A percentile compares a stretch with the other conserved stretches of the same genome.
phyloP scores from a whole-genome alignment of 441 rosid genomes.

The Gossypium laxum region DNA sequence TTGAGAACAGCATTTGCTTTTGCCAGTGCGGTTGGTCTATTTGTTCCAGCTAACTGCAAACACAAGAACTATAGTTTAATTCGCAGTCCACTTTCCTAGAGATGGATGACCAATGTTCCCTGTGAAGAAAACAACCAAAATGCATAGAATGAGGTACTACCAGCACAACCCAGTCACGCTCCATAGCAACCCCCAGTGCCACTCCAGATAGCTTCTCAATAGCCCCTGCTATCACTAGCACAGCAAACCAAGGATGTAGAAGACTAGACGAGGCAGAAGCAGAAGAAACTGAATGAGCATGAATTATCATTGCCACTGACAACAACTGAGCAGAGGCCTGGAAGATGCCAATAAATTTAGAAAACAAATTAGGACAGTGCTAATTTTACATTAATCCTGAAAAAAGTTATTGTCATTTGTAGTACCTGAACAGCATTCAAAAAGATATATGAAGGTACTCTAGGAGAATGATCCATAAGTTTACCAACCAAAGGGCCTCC shows the following conservation, averaged over 20 bases:
- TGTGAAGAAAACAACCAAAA: constrained; percentile 3
- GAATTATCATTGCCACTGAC: constrained; percentile 75
- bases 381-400: not conserved
- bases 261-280: constrained; percentile 51
- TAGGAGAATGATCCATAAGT: constrained; percentile 76
- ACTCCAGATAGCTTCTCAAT: constrained; percentile 72
- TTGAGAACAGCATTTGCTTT: constrained; percentile 84
- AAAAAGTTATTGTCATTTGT: not conserved
- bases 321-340: constrained; percentile 78
- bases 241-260: constrained; percentile 68
- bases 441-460: constrained; percentile 62
- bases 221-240: constrained; percentile 56
- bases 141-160: constrained; percentile 30
- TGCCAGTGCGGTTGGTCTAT: constrained; percentile 82
- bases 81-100: constrained; percentile 11
- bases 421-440: constrained; percentile 64
- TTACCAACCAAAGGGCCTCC: constrained; percentile 89
- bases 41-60: constrained; percentile 73
- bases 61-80: constrained; percentile 9
- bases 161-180: constrained; percentile 94
- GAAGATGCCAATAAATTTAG: constrained; percentile 15
- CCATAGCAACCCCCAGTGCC: constrained; percentile 76
- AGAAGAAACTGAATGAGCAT: constrained; percentile 45
- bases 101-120: not conserved
- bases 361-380: not conserved